Conservation (phyloP, 345 rosid species). For the Cardamine chenopodiifolia region DNA sequence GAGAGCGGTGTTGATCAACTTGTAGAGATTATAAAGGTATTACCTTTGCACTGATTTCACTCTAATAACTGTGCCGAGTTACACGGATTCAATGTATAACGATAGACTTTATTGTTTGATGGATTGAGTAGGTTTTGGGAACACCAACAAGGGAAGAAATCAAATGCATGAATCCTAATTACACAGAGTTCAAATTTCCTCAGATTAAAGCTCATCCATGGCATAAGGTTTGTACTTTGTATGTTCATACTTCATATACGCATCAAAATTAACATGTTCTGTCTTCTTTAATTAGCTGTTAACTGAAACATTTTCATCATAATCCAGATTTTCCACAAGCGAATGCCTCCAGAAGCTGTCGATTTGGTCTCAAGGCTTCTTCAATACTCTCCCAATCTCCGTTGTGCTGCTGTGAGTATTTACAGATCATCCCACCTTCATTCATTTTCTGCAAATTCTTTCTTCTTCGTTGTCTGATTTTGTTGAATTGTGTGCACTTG, state of each 20-base stretch:
- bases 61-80: neutral
- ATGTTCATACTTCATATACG: neutral
- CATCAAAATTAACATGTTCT: neutral
- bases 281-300: neutral
- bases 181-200: constrained; percentile 94
- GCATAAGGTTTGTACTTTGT: constrained; percentile 84
- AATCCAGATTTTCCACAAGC: constrained; percentile 83
- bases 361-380: constrained; percentile 94
- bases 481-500: constrained; percentile 14
- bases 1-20: constrained; percentile 99
- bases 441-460: neutral
- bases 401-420: constrained; percentile 84
- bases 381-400: constrained; percentile 95
- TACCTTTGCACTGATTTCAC: neutral
- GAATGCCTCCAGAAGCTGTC: constrained; percentile 97
- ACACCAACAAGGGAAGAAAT: constrained; percentile 99
- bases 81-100: neutral
- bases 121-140: constrained; percentile 69
- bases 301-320: constrained; percentile 13
- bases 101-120: constrained; percentile 17
- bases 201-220: constrained; percentile 99
- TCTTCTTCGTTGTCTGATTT: constrained; percentile 10
- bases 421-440: constrained; percentile 1
- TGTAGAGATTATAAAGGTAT: constrained; percentile 94
- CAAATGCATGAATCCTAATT: constrained; percentile 98